Conservation (phyloP, 2,329 filamentous ascomycete species). For the Trichoderma aggressivum region DNA sequence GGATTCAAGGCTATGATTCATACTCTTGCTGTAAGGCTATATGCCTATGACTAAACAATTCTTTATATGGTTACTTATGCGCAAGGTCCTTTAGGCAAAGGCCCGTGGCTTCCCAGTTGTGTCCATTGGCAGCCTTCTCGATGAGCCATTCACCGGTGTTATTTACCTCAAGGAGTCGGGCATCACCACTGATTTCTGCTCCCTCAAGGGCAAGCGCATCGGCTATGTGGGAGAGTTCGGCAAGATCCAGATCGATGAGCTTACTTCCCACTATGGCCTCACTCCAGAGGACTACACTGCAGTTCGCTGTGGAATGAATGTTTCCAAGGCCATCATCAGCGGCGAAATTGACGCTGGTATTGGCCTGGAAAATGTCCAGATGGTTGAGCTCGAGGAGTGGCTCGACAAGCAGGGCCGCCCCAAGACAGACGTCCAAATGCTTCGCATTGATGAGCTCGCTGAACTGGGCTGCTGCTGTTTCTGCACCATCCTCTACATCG, state of each 20-base stretch:
- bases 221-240: slow-evolving; percentile 79
- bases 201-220: slow-evolving; percentile 72
- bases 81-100: slow-evolving; percentile 53
- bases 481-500: slow-evolving; percentile 78
- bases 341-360: slow-evolving; percentile 72
- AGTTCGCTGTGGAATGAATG: slow-evolving; percentile 77
- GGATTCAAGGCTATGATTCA: slow-evolving; percentile 86
- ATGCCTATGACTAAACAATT: neutral
- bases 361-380: slow-evolving; percentile 77
- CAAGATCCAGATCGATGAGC: slow-evolving; percentile 80
- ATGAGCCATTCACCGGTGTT: slow-evolving; percentile 77
- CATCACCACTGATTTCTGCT: slow-evolving; percentile 71
- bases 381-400: slow-evolving; percentile 80
- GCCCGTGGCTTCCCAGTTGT: slow-evolving; percentile 70
- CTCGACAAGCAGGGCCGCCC: slow-evolving; percentile 60
- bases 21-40: slow-evolving; percentile 60
- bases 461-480: slow-evolving; percentile 82
- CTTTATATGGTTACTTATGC: neutral
- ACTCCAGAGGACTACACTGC: slow-evolving; percentile 69
- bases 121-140: slow-evolving; percentile 71
- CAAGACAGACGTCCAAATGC: slow-evolving; percentile 70
- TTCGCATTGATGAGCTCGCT: slow-evolving; percentile 76
- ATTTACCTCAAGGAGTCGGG: slow-evolving; percentile 72
- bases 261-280: slow-evolving; percentile 76
- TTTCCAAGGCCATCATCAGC: slow-evolving; percentile 70